Evolutionary conservation across 2,329 filamentous ascomycete species (phyloP).

Genomic region (Ambrosiella beaveri): DNA sequence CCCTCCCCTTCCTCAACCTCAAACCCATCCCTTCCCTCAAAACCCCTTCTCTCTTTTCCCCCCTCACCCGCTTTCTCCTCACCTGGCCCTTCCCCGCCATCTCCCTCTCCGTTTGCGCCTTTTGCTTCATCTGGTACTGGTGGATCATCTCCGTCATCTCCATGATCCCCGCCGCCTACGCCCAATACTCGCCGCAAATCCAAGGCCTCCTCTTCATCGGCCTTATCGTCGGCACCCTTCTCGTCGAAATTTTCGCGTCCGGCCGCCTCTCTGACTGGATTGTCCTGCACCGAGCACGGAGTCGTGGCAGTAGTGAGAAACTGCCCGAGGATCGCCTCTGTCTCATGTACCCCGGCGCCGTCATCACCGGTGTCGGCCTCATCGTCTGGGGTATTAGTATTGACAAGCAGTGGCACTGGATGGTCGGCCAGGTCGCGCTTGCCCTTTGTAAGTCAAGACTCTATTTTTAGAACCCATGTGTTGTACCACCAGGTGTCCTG

Average conservation of each 20-base stretch:
- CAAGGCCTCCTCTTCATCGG: conserved; percentile 38
- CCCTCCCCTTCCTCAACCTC: conserved; percentile 28
- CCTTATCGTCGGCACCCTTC: conserved; percentile 33
- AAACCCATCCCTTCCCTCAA: conserved; percentile 30
- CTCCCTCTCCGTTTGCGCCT: conserved; percentile 28
- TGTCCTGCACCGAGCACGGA: conserved; percentile 27
- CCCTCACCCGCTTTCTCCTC: conserved; percentile 27
- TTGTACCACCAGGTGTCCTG: neutral
- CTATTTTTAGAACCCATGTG: neutral
- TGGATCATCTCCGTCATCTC: conserved; percentile 37
- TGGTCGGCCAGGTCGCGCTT: conserved; percentile 37
- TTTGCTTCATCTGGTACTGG: conserved; percentile 39
- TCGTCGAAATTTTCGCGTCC: conserved; percentile 34
- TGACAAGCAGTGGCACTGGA: conserved; percentile 36
- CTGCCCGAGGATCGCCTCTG: conserved; percentile 38
- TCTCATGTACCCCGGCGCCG: conserved; percentile 34
- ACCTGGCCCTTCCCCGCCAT: conserved; percentile 31
- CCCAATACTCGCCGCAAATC: conserved; percentile 28
- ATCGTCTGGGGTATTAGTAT: conserved; percentile 38
- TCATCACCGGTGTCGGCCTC: conserved; percentile 30
- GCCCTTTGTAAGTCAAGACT: conserved; percentile 28
- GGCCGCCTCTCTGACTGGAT: conserved; percentile 35
- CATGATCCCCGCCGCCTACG: conserved; percentile 34
- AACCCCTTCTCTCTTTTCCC: conserved; percentile 32
- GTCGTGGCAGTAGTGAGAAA: conserved; percentile 20